Evolutionary conservation across 306 rosid genomes (phyloP), one percentile per base, ranked within the genome.

Genomic region (Casuarina glauca): DNA sequence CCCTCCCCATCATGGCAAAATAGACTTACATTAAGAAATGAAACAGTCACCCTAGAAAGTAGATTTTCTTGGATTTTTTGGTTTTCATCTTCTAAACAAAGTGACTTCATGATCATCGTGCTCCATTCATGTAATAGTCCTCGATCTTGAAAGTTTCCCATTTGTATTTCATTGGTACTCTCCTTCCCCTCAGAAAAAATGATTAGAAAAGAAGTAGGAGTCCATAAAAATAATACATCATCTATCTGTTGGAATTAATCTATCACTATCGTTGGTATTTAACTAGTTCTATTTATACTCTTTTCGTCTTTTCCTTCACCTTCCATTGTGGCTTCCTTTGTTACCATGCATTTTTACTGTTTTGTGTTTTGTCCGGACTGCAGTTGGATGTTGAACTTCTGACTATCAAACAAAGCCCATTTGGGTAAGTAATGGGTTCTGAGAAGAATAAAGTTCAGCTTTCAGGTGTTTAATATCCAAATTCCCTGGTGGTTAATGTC

Each of bases 371-470:
- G 42, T 68, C 17, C 6, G 74, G 52, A 83, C 55, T 84, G 85
- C 91, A 89, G 98, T 74, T 92, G 87, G 98, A 92, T 81, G 76
- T 95, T 73, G 98, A 95, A 75, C 82, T 92, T 68, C 93, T 95
- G 67, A 44, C 98, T 72, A 95, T 91, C 87, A 95, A 95, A 76
- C 98, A 92, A 83, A 95, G 85, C 58, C 97, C 98, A 77, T 92
- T 91, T 77, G 98, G 98, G 98, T 92, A 88, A 87, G 91, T 74
- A 80, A 64, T 73, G 48, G 57, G 68, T 74, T 39, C 19, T 9
- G 43, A 67, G 32, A 39, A 36, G 26, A 41, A 19, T 70, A 46
- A 16, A 52, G 54, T 39, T 54, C 70, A 36, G 20, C 63, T 70
- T 48, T 60, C 13, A 42, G 46, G 35, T 26, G 61, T 57, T 46